phyloP scores from a whole-genome alignment of 495 filamentous ascomycete genomes.

The Podospora tetraspora region DNA sequence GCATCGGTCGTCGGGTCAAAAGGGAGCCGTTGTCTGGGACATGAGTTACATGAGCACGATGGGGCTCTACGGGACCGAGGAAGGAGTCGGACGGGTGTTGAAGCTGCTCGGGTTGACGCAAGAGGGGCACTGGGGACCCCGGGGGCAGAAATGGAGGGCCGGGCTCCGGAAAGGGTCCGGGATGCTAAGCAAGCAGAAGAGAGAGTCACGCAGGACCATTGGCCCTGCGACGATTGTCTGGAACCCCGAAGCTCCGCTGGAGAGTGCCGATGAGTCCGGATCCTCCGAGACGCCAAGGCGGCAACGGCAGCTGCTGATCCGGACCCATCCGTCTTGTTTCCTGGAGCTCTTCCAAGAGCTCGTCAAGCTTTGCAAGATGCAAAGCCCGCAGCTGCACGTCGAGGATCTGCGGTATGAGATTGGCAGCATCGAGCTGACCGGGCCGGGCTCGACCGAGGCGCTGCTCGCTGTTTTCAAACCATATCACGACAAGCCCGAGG shows the following conservation, averaged over 20 bases:
- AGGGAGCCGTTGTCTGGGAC: conserved; percentile 75
- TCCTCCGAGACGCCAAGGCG: conserved; percentile 30
- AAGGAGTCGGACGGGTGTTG: conserved; percentile 59
- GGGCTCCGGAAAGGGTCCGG: conserved; percentile 66
- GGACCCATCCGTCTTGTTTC: conserved; percentile 87
- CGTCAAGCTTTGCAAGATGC: conserved; percentile 60
- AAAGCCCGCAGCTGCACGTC: conserved; percentile 66
- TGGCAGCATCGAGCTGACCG: conserved; percentile 85
- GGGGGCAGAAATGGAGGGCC: conserved; percentile 65
- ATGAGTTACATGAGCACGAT: conserved; percentile 92
- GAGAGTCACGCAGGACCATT: conserved; percentile 52
- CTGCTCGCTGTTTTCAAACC: conserved; percentile 68
- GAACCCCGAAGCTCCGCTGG: conserved; percentile 34
- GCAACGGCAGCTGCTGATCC: conserved; percentile 61
- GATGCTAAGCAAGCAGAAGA: conserved; percentile 57
- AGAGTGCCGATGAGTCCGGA: conserved; percentile 5
- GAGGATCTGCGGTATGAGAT: conserved; percentile 92
- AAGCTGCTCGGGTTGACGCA: conserved; percentile 56
- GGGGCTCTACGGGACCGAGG: conserved; percentile 61
- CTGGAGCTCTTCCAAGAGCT: conserved; percentile 75
- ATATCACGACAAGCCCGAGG: conserved; percentile 23
- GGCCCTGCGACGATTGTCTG: conserved; percentile 77
- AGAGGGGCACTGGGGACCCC: conserved; percentile 53
- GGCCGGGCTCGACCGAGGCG: conserved; percentile 77
- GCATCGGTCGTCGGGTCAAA: conserved; percentile 64